A percentile compares a stretch with the other conserved stretches of the same genome.
Evolutionary conservation across 2,329 filamentous ascomycete species (phyloP).

Genomic region (Grosmannia penicillata): DNA sequence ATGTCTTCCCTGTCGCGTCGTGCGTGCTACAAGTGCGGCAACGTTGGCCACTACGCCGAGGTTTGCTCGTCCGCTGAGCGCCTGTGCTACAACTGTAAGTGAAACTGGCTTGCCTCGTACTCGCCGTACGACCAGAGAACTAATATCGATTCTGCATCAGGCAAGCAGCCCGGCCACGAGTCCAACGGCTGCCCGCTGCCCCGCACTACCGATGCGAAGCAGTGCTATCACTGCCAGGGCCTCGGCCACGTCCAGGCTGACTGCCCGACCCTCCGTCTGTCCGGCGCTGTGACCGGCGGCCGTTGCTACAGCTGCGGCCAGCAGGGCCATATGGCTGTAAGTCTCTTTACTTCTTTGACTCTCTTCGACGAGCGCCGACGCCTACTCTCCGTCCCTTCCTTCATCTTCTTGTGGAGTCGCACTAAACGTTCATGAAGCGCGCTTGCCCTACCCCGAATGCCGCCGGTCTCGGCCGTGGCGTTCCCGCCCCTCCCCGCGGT

Average conservation of each 20-base stretch:
- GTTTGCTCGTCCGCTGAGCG: slow-evolving; percentile 96
- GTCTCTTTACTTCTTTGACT: slow-evolving; percentile 18
- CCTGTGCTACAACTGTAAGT: slow-evolving; percentile 97
- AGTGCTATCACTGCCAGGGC: slow-evolving; percentile 99
- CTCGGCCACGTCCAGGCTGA: slow-evolving; percentile 97
- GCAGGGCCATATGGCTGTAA: slow-evolving; percentile 77
- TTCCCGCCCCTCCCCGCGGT: slow-evolving; percentile 42
- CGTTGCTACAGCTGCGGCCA: slow-evolving; percentile 97
- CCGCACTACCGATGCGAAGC: slow-evolving; percentile 95
- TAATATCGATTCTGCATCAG: slow-evolving; percentile 21
- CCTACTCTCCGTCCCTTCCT: neutral
- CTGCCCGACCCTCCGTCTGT: slow-evolving; percentile 90
- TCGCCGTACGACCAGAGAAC: neutral
- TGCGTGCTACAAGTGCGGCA: slow-evolving; percentile 73
- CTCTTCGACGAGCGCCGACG: neutral
- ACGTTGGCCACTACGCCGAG: slow-evolving; percentile 69
- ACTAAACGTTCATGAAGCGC: too few species aligned
- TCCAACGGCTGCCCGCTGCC: slow-evolving; percentile 95
- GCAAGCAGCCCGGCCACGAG: slow-evolving; percentile 87
- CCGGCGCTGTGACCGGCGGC: slow-evolving; percentile 64
- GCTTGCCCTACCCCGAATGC: slow-evolving; percentile 67
- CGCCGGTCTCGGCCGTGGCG: slow-evolving; percentile 47
- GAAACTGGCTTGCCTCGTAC: neutral
- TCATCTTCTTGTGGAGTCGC: too few species aligned
- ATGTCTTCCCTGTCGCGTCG: slow-evolving; percentile 74